Base-by-base conservation (phyloP, 768 basidiomycete genomes). In the Hygrophorus pudorinus region DNA sequence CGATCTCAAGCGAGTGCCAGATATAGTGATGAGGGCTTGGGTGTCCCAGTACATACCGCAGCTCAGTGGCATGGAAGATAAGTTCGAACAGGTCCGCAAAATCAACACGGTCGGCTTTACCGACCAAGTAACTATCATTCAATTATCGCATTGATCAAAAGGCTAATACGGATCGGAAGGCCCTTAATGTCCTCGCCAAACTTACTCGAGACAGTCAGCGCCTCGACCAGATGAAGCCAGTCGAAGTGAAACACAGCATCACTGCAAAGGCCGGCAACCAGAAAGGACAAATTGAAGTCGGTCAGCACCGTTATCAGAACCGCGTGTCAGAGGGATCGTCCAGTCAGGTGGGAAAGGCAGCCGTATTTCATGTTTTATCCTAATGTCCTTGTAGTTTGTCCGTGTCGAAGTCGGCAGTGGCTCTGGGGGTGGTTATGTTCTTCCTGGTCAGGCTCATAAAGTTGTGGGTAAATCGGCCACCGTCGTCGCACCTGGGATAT, bases 71-170 rank as follows among this genome's bases (percentile, higher is more conserved):
- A 72, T 71, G 16, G 62, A 61, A 34, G 65, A 61, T 42, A 58
- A 60, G 3, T 71, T 77, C 45, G 63, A 58, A 0, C 64, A 65
- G 16, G 71, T 71, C 1, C 51, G 49, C 2, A 63, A 58, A 47
- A 70, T 80, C 17, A 60, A 79, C 49, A 75, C 75, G 16, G 59
- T 78, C 49, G 73, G 75, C 9, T 51, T 72, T 35, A 37, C 51
- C 1, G 47, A 54, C 1, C 48, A 53, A 32, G 75, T 77, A 44
- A 33, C 66, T 57, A n/a, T 11, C n/a, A 18, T 30, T 18, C 8
- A 9, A 24, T 40, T 31, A 27, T 43, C 4, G 7, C 18, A 29
- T 1, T 24, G 9, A 21, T 36, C 7, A 28, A 27, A 41, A 20
- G 53, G n/a, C 4, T 30, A 11, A 32, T 36, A 11, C 12, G 12